phyloP scores from a whole-genome alignment of 2,329 filamentous ascomycete genomes.

The Alternaria burnsii region DNA sequence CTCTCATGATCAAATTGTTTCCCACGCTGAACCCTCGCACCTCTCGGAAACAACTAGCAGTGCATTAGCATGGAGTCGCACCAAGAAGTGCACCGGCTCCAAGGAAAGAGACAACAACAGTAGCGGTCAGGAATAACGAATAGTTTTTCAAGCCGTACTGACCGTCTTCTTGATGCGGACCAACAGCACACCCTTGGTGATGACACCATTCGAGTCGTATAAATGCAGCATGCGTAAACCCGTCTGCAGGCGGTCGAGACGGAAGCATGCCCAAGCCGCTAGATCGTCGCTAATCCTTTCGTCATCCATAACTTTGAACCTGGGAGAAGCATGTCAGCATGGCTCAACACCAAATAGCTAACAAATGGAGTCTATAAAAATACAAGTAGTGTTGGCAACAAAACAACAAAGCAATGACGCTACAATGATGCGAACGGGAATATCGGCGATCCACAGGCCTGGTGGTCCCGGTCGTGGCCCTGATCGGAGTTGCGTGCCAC shows the following conservation, averaged over 20 bases:
- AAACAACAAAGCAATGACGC: constrained; percentile 22
- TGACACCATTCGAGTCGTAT: constrained; percentile 71
- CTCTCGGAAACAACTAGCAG: constrained; percentile 6
- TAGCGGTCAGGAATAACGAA: constrained; percentile 8
- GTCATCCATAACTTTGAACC: constrained; percentile 88
- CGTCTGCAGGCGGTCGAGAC: constrained; percentile 78
- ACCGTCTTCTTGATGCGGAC: constrained; percentile 73
- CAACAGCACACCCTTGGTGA: constrained; percentile 74
- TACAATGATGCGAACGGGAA: constrained; percentile 6
- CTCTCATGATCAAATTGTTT: background rate
- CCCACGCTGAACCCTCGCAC: background rate
- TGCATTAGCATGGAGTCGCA: background rate
- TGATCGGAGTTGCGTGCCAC: constrained; percentile 20
- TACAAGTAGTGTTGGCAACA: constrained; percentile 1
- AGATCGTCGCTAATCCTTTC: constrained; percentile 78
- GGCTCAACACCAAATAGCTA: background rate
- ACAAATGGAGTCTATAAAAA: background rate
- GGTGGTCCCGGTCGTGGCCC: constrained; percentile 1
- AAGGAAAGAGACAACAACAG: background rate
- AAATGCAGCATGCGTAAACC: constrained; percentile 83
- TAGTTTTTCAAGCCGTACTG: constrained; percentile 33
- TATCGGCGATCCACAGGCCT: constrained; percentile 25
- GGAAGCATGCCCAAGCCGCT: constrained; percentile 87
- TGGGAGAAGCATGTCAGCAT: constrained; percentile 37
- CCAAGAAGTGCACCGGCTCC: background rate